Evolutionary conservation across 2,329 filamentous ascomycete species (phyloP), one percentile per base, ranked within the genome.

Genomic region (Leptodontidium sp.): DNA sequence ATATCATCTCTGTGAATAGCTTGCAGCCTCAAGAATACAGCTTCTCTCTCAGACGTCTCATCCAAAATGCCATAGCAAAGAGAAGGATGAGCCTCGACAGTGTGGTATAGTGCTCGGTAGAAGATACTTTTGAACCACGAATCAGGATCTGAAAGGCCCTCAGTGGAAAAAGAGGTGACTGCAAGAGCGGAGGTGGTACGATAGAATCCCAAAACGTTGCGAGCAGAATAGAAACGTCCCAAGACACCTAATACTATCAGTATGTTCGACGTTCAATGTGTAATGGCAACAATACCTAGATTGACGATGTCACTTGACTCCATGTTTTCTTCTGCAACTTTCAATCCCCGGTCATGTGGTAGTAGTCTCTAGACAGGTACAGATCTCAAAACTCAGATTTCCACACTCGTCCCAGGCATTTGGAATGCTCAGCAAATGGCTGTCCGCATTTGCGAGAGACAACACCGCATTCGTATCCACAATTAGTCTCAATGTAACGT

Each of bases 231-330:
- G 11, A 61, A 61, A n/a, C 43, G 58, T 14, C 58, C 58, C 45
- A 61, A 49, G 14, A 35, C 58, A 49, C 58, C 58, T 61, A 8
- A 12, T n/a, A 21, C 8, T 17, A 24, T 61, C 58, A 61, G 40
- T 47, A 32, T 11, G 7, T 8, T 15, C 9, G 53, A 40, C 11
- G 6, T 58, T 6, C 9, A 11, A 15, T 15, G 11, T 14, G 9
- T 43, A 35, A 59, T 59, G 52, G 6, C 21, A 29, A 32, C 11
- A 32, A n/a, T 61, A 49, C 40, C 58, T 32, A 61, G 24, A 14
- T 61, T 61, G 40, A 61, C 24, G 21, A 61, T 49, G 40, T 61
- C 57, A 47, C 21, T 47, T 61, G 57, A 47, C 35, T 61, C 57
- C 53, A 57, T 57, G 21, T 6, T 35, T n/a, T 12, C 17, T 15